Evolutionary conservation across 192 early-diverging fungal species (phyloP).

Genomic region (Phlyctochytrium planicorne): DNA sequence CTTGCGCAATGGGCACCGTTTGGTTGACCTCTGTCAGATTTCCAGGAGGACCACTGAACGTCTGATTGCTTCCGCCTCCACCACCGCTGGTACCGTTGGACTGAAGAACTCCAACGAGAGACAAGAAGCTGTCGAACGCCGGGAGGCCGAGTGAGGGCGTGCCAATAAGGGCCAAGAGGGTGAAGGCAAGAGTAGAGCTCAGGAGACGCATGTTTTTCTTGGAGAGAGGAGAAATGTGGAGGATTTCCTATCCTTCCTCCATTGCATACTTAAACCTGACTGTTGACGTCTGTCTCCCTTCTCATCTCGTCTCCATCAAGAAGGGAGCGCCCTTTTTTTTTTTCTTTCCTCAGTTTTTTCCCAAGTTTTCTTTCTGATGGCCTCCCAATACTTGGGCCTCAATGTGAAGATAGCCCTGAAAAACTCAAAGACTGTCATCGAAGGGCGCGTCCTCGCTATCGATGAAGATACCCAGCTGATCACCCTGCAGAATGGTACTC

Average conservation of each 20-base stretch:
- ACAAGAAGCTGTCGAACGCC: no score
- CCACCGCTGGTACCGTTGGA: no score
- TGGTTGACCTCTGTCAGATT: background rate
- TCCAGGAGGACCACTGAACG: background rate
- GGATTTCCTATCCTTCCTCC: no score
- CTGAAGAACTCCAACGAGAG: no score
- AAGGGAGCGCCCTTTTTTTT: background rate
- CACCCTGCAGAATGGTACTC: constrained; percentile 59
- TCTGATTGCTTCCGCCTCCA: background rate
- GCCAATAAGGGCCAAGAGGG: no score
- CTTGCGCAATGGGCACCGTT: background rate
- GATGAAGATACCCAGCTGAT: constrained; percentile 60
- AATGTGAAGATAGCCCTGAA: constrained; percentile 52
- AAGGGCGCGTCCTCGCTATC: constrained; percentile 61
- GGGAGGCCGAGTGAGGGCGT: no score
- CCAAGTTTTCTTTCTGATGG: constrained; percentile 3
- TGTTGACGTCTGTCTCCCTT: no score
- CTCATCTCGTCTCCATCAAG: no score
- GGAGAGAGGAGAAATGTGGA: no score
- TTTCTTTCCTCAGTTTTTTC: background rate
- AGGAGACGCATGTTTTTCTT: no score
- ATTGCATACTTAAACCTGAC: no score
- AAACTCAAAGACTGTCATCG: constrained; percentile 49
- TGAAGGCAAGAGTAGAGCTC: no score
- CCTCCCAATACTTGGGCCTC: constrained; percentile 32